These are phyloP conservation scores for Wickerhamomyces subpelliculosus DNA, from an alignment of 805 yeast genomes.

Conservation along the genomic window DNA sequence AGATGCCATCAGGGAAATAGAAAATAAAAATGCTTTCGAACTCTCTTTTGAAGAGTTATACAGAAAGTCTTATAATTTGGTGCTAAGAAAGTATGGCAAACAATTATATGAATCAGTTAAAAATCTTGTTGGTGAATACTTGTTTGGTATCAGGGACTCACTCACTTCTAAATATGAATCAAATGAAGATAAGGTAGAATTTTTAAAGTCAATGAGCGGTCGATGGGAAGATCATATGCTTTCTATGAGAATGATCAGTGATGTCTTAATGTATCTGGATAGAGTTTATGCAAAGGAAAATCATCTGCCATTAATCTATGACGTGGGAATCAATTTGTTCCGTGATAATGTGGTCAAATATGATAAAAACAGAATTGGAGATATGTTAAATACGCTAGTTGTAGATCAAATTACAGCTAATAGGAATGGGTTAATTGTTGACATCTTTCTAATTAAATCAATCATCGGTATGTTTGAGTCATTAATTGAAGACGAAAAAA, in stretches of 20 bases:
- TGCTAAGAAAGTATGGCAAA: constrained; percentile 61
- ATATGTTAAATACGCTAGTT: constrained; percentile 39
- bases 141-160: constrained; percentile 24
- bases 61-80: constrained; percentile 70
- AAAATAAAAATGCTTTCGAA: constrained; percentile 60
- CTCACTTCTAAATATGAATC: constrained; percentile 12
- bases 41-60: constrained; percentile 80
- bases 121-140: constrained; percentile 38
- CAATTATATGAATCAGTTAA: constrained; percentile 57
- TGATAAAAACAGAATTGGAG: constrained; percentile 44
- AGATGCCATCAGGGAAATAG: constrained; percentile 66
- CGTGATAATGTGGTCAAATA: constrained; percentile 50
- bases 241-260: constrained; percentile 72
- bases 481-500: constrained; percentile 38
- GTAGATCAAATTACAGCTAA: constrained; percentile 50
- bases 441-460: constrained; percentile 52
- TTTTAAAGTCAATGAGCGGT: constrained; percentile 28
- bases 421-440: constrained; percentile 50
- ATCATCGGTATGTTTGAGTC: constrained; percentile 67
- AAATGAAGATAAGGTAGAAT: constrained; percentile 16
- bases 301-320: constrained; percentile 58
- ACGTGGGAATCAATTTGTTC: constrained; percentile 65
- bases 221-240: constrained; percentile 67
- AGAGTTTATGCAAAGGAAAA: constrained; percentile 74
- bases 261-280: constrained; percentile 80